Conservation (phyloP, 1,139 yeast genomes). For the Yamadazyma trypodendri region DNA sequence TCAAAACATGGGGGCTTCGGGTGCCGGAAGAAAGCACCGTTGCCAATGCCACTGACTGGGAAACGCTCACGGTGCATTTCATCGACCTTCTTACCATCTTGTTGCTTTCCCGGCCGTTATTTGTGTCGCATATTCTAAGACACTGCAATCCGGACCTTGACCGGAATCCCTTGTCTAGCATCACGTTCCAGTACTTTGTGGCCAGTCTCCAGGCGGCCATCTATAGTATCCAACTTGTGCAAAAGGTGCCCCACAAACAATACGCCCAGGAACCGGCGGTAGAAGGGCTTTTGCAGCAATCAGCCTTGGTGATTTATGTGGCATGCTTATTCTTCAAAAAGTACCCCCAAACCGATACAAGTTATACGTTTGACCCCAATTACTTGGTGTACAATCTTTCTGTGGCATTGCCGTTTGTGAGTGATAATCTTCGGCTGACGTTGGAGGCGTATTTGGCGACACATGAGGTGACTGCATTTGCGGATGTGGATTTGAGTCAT, state of each 20-base stretch:
- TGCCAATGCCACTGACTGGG: neutral
- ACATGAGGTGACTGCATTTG: neutral
- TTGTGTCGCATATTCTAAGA: conserved; percentile 25
- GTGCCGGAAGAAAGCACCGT: neutral
- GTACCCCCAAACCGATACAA: neutral
- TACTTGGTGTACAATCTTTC: conserved; percentile 6
- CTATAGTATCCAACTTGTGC: conserved; percentile 5
- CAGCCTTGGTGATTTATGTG: conserved; percentile 7
- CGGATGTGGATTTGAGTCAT: neutral
- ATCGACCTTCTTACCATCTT: conserved; percentile 41
- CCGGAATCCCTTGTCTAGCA: neutral
- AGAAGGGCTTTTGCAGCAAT: conserved; percentile 3
- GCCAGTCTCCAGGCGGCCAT: conserved; percentile 9
- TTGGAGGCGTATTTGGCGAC: neutral
- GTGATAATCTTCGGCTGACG: neutral
- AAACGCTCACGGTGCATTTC: conserved; percentile 22
- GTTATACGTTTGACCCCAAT: conserved; percentile 5
- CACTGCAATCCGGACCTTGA: conserved; percentile 1
- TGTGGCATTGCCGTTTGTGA: neutral
- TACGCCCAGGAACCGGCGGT: neutral
- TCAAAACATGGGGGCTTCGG: conserved; percentile 38
- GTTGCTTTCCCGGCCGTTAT: conserved; percentile 46
- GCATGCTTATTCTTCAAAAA: conserved; percentile 6
- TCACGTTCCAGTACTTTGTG: conserved; percentile 6
- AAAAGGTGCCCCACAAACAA: neutral